Base-by-base conservation (phyloP, 768 basidiomycete species). In the Xerocomus potaroensis region DNA sequence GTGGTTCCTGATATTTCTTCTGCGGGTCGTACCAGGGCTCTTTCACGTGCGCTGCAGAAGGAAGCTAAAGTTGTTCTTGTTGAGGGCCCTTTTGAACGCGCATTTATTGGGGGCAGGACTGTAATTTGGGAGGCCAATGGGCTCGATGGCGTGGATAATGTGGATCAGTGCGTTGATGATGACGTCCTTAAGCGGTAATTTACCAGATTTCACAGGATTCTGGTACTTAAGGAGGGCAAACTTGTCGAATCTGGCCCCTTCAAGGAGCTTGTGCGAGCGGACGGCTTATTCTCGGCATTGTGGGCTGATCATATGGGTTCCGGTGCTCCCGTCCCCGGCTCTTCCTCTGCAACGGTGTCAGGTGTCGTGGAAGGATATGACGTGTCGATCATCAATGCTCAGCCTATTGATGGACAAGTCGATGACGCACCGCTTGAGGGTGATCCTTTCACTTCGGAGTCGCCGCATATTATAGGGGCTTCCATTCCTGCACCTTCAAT, bases 161-260 rank as follows among this genome's bases (percentile, higher is more conserved):
- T 78, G 45, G 80, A 83, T 57, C 47, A 83, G 81, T 83, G 59
- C 58, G 80, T 69, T 47, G 22, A 32, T 6, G 5, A 0, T 32
- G 5, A 14, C 19, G 6, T 41, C 1, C n/a, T 29, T 5, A 8
- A n/a, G 19, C 19, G 14, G 9, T 44, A n/a, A 3, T 43, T 45
- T 31, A 41, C 21, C 38, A 15, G 21, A 1, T 1, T 49, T 52
- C 27, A 53, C 60, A 90, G 89, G 45, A 96, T 98, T 58, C 69
- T 95, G 41, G 92, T 96, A 21, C 80, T 98, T 49, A 87, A 88
- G 56, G 87, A 96, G 59, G 94, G 95, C 4, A 80, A 83, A 59
- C 84, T 98, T 36, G 73, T 87, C 31, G 95, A 97, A 65, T 78
- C 79, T 49, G 91, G 91, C 8, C 78, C 68, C 33, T 91, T 91